phyloP scores from a whole-genome alignment of 2,329 filamentous ascomycete genomes.

The Amylocarpus encephaloides region DNA sequence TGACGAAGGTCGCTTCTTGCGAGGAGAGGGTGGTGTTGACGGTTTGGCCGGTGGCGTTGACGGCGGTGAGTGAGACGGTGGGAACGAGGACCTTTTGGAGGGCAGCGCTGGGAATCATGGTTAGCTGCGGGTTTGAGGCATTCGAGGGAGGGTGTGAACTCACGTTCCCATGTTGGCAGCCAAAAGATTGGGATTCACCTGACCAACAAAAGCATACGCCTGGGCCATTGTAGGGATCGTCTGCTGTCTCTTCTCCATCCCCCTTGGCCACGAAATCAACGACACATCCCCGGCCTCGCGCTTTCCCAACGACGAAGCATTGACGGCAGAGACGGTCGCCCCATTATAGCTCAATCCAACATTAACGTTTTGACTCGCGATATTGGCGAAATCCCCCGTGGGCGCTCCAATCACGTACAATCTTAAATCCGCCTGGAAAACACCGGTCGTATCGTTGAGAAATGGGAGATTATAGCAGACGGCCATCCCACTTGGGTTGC shows the following conservation, averaged over 20 bases:
- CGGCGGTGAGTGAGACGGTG: slow-evolving; percentile 58
- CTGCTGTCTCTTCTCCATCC: slow-evolving; percentile 18
- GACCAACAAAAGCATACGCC: slow-evolving; percentile 61
- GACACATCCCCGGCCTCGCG: slow-evolving; percentile 17
- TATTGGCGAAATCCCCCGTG: slow-evolving; percentile 44
- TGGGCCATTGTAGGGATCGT: slow-evolving; percentile 44
- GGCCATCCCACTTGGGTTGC: slow-evolving; percentile 70
- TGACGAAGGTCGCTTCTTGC: slow-evolving; percentile 65
- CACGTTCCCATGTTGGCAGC: slow-evolving; percentile 53
- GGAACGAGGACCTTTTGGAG: slow-evolving; percentile 61
- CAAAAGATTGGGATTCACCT: slow-evolving; percentile 55
- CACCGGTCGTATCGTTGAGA: slow-evolving; percentile 59
- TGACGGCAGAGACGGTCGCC: slow-evolving; percentile 44
- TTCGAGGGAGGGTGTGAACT: slow-evolving; percentile 31
- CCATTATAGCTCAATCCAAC: slow-evolving; percentile 50
- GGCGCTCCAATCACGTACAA: slow-evolving; percentile 64
- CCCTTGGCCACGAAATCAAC: slow-evolving; percentile 25
- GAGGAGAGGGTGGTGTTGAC: slow-evolving; percentile 60
- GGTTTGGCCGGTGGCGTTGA: slow-evolving; percentile 42
- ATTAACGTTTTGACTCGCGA: slow-evolving; percentile 46
- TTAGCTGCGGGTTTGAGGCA: slow-evolving; percentile 35
- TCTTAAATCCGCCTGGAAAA: slow-evolving; percentile 71
- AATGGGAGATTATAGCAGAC: slow-evolving; percentile 78
- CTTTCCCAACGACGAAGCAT: slow-evolving; percentile 20
- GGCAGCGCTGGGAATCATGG: slow-evolving; percentile 19